phyloP scores from a whole-genome alignment of 805 yeast species.

The Saturnispora hagleri region DNA sequence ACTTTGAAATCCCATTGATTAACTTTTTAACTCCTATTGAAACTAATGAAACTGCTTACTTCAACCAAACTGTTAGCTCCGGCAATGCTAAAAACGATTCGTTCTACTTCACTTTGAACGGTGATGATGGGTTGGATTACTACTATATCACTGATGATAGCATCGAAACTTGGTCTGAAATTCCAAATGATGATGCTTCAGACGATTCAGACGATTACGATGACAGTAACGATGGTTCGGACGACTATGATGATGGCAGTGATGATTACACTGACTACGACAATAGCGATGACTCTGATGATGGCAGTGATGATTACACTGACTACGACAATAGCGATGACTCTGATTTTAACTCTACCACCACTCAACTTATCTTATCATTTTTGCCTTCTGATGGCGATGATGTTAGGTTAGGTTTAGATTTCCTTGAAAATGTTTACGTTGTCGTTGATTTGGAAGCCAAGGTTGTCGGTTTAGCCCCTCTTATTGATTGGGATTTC shows the following conservation, averaged over 20 bases:
- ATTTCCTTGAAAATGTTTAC: slow-evolving; percentile 31
- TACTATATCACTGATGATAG: background rate
- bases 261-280: background rate
- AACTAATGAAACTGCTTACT: slow-evolving; percentile 6
- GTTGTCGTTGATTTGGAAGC: slow-evolving; percentile 41
- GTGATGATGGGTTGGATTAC: background rate
- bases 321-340: background rate
- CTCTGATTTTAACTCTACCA: background rate
- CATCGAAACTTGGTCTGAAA: too few species aligned
- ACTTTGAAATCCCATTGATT: slow-evolving; percentile 37
- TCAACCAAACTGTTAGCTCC: background rate
- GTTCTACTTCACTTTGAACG: background rate
- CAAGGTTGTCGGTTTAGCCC: slow-evolving; percentile 33
- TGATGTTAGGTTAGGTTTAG: slow-evolving; percentile 4
- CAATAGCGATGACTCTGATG: background rate
- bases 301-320: background rate
- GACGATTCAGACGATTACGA: background rate
- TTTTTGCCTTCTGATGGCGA: slow-evolving; percentile 10
- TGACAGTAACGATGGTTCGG: background rate
- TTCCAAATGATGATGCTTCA: too few species aligned
- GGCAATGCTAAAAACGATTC: slow-evolving; percentile 5
- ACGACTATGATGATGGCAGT: background rate
- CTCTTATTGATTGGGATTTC: background rate
- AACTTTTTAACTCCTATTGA: slow-evolving; percentile 5
- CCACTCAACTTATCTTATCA: slow-evolving; percentile 5